Conservation (phyloP, 805 yeast genomes). For the Saturnispora ahearnii region DNA sequence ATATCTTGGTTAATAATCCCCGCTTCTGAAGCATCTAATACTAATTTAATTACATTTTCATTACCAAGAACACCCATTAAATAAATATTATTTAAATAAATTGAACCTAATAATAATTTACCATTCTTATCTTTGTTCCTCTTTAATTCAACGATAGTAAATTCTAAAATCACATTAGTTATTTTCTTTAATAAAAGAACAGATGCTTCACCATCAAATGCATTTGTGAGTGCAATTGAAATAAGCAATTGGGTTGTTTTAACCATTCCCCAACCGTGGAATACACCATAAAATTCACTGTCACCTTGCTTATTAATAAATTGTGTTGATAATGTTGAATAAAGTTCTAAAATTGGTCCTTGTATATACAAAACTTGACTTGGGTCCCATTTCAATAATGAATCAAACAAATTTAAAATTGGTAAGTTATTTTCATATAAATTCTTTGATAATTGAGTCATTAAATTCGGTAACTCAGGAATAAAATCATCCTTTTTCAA, state of each 20-base stretch:
- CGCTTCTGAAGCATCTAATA: neutral
- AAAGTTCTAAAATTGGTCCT: neutral
- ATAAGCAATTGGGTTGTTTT: neutral
- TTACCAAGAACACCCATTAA: neutral
- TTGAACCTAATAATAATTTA: neutral
- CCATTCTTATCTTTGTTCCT: neutral
- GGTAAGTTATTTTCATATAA: neutral
- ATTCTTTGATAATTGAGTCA: neutral
- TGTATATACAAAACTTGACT: neutral
- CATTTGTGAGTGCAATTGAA: neutral
- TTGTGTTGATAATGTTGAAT: neutral
- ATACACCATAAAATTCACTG: constrained; percentile 1
- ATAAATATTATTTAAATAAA: neutral
- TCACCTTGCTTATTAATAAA: neutral
- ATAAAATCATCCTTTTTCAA: neutral
- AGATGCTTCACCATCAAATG: neutral
- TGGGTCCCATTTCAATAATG: neutral
- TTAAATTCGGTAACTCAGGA: neutral
- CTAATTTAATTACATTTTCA: neutral
- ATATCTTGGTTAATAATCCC: neutral
- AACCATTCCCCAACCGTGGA: neutral
- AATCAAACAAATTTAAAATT: neutral
- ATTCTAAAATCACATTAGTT: neutral
- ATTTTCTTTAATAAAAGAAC: neutral
- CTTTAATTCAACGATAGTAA: neutral